These are phyloP conservation scores for Jacaranda copaia DNA, from an alignment of 257 asterid species.

Conservation along the genomic window DNA sequence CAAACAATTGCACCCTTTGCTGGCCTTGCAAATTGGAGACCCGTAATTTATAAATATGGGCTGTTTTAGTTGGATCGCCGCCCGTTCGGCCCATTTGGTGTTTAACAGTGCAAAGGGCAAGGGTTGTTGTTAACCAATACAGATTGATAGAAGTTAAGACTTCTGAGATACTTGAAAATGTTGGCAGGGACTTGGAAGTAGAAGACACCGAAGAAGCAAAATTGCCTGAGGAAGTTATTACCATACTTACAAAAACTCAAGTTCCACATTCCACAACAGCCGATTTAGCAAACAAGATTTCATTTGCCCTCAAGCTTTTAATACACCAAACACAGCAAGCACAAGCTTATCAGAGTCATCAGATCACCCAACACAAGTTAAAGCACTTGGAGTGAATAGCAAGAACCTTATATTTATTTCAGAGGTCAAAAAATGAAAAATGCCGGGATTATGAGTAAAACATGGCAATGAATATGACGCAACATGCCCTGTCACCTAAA, in stretches of 20 bases:
- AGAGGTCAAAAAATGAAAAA: background rate
- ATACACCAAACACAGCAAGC: background rate
- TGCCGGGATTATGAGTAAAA: background rate
- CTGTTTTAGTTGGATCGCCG: background rate
- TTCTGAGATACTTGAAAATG: too few species aligned
- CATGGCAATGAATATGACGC: background rate
- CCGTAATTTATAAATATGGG: background rate
- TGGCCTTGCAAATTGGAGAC: too few species aligned
- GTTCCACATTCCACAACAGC: too few species aligned
- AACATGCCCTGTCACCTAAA: slow-evolving; percentile 1
- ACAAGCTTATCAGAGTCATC: background rate
- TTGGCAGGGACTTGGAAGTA: too few species aligned
- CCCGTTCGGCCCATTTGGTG: background rate
- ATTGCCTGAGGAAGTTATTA: too few species aligned
- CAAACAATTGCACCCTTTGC: slow-evolving; percentile 9
- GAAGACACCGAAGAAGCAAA: too few species aligned
- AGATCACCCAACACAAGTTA: background rate
- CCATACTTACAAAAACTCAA: too few species aligned
- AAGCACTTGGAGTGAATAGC: background rate
- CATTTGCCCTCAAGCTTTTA: background rate
- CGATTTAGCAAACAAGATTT: background rate
- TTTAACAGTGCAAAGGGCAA: background rate
- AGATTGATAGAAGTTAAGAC: too few species aligned
- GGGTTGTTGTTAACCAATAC: too few species aligned
- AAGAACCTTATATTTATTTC: background rate